These are phyloP conservation scores for Emergomyces orientalis DNA, from an alignment of 2,329 filamentous ascomycete species.

Conservation along the genomic window DNA sequence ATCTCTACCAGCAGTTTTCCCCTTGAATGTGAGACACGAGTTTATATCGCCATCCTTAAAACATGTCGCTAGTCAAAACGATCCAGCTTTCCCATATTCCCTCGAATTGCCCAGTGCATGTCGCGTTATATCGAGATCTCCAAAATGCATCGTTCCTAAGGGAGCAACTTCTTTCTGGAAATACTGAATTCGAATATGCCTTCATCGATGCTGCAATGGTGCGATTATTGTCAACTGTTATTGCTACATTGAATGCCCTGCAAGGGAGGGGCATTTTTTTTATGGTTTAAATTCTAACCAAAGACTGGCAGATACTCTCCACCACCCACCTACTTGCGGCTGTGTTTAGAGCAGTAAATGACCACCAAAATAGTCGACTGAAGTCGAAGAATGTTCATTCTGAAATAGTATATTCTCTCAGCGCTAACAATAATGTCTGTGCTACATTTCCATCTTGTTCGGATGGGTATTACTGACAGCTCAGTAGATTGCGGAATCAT, in stretches of 20 bases:
- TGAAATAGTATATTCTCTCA: constrained; percentile 74
- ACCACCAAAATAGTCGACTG: constrained; percentile 51
- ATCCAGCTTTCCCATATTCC: constrained; percentile 69
- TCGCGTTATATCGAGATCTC: constrained; percentile 67
- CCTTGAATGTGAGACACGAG: background rate
- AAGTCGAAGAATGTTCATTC: constrained; percentile 82
- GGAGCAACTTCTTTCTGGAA: constrained; percentile 73
- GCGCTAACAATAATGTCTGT: constrained; percentile 69
- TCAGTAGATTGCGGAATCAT: constrained; percentile 75
- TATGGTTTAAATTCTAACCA: background rate
- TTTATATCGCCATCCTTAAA: background rate
- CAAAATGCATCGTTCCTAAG: constrained; percentile 69
- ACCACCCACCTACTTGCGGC: constrained; percentile 64
- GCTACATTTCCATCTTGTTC: constrained; percentile 2
- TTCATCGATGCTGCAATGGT: constrained; percentile 80
- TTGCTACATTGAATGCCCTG: background rate
- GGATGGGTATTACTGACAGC: constrained; percentile 1
- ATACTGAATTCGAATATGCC: constrained; percentile 82
- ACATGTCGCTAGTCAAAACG: constrained; percentile 47
- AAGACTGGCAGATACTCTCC: constrained; percentile 55
- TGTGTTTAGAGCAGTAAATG: constrained; percentile 65
- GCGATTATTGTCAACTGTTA: constrained; percentile 25
- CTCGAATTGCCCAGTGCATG: constrained; percentile 55
- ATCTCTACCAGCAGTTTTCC: background rate
- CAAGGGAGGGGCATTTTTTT: background rate